Base-by-base conservation (phyloP, 495 filamentous ascomycete species). In the Annulohypoxylon moriforme region DNA sequence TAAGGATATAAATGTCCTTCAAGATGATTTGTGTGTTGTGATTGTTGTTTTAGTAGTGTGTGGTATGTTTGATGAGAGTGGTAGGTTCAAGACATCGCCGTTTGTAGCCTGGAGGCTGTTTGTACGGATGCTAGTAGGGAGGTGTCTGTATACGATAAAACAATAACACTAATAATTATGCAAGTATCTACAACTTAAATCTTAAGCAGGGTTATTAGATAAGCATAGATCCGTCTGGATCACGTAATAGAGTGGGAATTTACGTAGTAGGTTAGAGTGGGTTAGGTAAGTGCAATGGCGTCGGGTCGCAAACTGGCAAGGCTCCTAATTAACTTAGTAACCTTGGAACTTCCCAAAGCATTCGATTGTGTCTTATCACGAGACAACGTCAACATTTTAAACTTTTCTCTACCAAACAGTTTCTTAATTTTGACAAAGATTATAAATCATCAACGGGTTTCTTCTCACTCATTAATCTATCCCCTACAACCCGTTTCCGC, bases 311-410 rank as follows among this genome's bases (percentile, higher is more conserved):
- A 66, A 16, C 36, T 40, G 13, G 53, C 36, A 36, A 59, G 67
- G 56, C 56, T 71, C 44, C 40, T 4, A 38, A 11, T 8, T 36
- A 36, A 36, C 33, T 11, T 36, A 10, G 9, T 4, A 40, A 40
- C 13, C 11, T 38, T 38, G 36, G 10, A 62, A 67, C 62, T 61
- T 42, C 59, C 34, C 22, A 36, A 59, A 20, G 29, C 16, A 22
- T 65, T 57, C 20, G 4, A 52, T 60, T 60, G 13, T 55, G 36
- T 60, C 57, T 49, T 60, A 50, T 62, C 57, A 67, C 68, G 38
- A 62, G 38, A 62, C 55, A 40, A 24, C 49, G 25, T n/a, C n/a
- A 4, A 38, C 7, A 7, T 27, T 44, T 16, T 31, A 52, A 18
- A 22, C 36, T 3, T 9, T 36, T 31, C 13, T 34, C 34, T 27